phyloP scores from a whole-genome alignment of 306 rosid species.

The Casuarina cunninghamiana region DNA sequence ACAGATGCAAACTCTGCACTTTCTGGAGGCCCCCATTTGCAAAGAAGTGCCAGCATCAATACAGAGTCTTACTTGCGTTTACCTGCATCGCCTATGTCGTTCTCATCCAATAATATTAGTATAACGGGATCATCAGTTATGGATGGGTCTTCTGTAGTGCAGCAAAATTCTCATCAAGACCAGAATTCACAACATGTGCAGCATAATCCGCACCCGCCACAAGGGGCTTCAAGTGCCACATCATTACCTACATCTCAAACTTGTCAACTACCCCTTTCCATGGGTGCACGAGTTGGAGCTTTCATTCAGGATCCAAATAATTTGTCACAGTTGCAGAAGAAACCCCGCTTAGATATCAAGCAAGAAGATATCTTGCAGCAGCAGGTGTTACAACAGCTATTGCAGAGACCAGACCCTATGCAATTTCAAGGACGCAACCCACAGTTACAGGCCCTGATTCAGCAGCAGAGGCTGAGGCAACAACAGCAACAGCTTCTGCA shows the following conservation, averaged over 20 bases:
- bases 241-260: slow-evolving; percentile 63
- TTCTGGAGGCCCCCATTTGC: slow-evolving; percentile 94
- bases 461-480: slow-evolving; percentile 77
- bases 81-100: slow-evolving; percentile 95
- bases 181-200: slow-evolving; percentile 75
- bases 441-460: slow-evolving; percentile 71
- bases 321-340: slow-evolving; percentile 63
- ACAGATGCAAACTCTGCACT: slow-evolving; percentile 97
- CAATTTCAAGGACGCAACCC: slow-evolving; percentile 77
- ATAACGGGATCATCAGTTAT: slow-evolving; percentile 86
- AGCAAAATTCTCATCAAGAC: slow-evolving; percentile 82
- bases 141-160: slow-evolving; percentile 88
- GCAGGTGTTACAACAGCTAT: slow-evolving; percentile 74
- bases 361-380: slow-evolving; percentile 82
- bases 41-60: slow-evolving; percentile 95
- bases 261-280: slow-evolving; percentile 53
- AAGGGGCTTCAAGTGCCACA: slow-evolving; percentile 68
- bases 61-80: slow-evolving; percentile 78
- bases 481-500: slow-evolving; percentile 69
- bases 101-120: slow-evolving; percentile 90
- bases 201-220: slow-evolving; percentile 63
- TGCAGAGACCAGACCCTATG: slow-evolving; percentile 82
- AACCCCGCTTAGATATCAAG: slow-evolving; percentile 79
- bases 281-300: slow-evolving; percentile 64
- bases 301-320: slow-evolving; percentile 74